phyloP scores from a whole-genome alignment of 495 filamentous ascomycete genomes.

The Hyaloscypha finlandica region DNA sequence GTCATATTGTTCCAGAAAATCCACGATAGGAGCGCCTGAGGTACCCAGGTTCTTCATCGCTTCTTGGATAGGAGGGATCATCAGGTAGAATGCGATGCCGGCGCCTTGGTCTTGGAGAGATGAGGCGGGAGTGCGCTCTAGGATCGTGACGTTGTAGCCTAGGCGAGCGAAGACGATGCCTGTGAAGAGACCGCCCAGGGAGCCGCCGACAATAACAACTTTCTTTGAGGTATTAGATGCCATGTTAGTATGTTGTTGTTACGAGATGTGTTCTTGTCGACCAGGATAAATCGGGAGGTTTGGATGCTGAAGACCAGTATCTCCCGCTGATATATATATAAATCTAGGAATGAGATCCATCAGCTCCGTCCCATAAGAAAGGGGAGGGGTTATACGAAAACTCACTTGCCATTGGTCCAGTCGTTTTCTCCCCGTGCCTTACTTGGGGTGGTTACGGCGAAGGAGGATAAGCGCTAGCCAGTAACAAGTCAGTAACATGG shows the following conservation, averaged over 20 bases:
- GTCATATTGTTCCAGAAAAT: conserved; percentile 40
- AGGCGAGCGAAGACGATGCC: conserved; percentile 52
- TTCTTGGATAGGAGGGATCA: conserved; percentile 7
- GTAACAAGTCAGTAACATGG: too few species aligned
- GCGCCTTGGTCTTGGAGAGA: conserved; percentile 57
- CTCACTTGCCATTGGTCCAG: too few species aligned
- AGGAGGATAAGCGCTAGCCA: too few species aligned
- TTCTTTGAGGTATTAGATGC: not conserved
- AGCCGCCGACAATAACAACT: conserved; percentile 44
- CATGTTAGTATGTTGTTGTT: not conserved
- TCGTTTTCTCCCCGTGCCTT: too few species aligned
- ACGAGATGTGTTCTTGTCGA: too few species aligned
- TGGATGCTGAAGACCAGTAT: too few species aligned
- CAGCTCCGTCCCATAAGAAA: too few species aligned
- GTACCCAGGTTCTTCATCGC: not conserved
- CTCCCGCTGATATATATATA: too few species aligned
- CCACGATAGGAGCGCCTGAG: conserved; percentile 35
- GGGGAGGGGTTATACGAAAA: too few species aligned
- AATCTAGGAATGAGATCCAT: too few species aligned
- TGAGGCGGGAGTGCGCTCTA: conserved; percentile 50
- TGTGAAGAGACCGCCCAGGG: conserved; percentile 46
- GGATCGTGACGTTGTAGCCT: conserved; percentile 51
- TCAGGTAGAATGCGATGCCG: conserved; percentile 38
- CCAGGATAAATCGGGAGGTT: too few species aligned
- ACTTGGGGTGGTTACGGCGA: too few species aligned